phyloP scores from a whole-genome alignment of 2,329 filamentous ascomycete species.

The Aquanectria penicillioides region DNA sequence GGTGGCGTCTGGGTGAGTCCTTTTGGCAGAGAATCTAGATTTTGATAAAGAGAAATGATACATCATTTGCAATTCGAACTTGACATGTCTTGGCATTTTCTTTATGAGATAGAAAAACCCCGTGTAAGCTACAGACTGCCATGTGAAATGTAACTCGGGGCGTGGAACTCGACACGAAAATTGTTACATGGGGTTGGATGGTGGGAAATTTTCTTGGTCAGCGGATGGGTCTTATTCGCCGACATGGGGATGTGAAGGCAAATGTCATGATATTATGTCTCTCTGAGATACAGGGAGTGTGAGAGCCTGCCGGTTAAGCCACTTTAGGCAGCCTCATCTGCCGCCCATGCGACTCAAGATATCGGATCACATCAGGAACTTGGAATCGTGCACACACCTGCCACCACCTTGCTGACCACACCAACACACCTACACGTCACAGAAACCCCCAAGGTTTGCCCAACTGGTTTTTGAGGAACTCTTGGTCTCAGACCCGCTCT shows the following conservation, averaged over 20 bases:
- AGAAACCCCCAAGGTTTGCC: not conserved
- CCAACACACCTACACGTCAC: not conserved
- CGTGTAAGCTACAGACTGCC: no score
- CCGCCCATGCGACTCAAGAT: constrained; percentile 26
- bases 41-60: constrained; percentile 37
- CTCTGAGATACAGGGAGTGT: not conserved
- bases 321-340: constrained; percentile 19
- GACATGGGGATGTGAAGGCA: not conserved
- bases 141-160: not conserved
- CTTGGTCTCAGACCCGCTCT: not conserved
- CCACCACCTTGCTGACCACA: not conserved
- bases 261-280: not conserved
- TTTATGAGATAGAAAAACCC: no score
- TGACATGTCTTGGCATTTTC: no score
- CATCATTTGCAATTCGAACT: not conserved
- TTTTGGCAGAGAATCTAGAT: constrained; percentile 40
- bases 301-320: not conserved
- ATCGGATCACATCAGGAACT: constrained; percentile 13
- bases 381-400: not conserved
- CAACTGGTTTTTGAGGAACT: no score
- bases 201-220: no score
- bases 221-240: not conserved
- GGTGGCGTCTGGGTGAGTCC: constrained; percentile 22
- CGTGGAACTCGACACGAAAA: not conserved
- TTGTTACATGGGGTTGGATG: not conserved